These are phyloP conservation scores for Phytophthora sp. DNA, from an alignment of 352 stramenopile genomes.

Conservation along the genomic window DNA sequence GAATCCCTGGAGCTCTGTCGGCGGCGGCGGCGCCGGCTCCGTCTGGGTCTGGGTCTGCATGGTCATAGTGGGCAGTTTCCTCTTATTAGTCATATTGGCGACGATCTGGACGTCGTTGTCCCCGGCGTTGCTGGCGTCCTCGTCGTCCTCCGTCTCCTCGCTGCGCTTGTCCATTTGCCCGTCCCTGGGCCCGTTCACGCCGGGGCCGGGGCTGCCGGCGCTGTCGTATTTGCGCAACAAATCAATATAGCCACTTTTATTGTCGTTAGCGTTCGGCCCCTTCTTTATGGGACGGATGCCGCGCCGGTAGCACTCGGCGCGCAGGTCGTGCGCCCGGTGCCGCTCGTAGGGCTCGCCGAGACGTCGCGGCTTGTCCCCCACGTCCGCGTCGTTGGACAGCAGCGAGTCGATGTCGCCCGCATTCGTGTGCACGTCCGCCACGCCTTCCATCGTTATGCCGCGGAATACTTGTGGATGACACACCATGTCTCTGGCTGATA, in stretches of 20 bases:
- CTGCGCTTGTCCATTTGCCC: slow-evolving; percentile 29
- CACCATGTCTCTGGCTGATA: too few species aligned
- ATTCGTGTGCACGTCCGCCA: slow-evolving; percentile 53
- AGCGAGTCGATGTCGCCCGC: slow-evolving; percentile 75
- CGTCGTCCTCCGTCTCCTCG: slow-evolving; percentile 30
- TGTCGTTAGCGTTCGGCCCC: slow-evolving; percentile 84
- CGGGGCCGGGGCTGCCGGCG: slow-evolving; percentile 1
- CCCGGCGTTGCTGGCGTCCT: slow-evolving; percentile 12
- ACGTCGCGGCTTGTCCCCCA: slow-evolving; percentile 40
- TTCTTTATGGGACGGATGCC: slow-evolving; percentile 83
- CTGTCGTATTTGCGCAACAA: slow-evolving; percentile 71
- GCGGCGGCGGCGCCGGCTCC: slow-evolving; percentile 4
- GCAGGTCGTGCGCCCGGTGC: slow-evolving; percentile 74
- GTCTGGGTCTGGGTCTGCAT: slow-evolving; percentile 31
- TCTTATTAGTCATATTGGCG: slow-evolving; percentile 51
- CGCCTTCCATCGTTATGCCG: too few species aligned
- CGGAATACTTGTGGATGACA: too few species aligned
- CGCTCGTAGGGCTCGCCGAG: slow-evolving; percentile 77
- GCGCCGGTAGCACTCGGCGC: slow-evolving; percentile 81
- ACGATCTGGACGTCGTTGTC: slow-evolving; percentile 26
- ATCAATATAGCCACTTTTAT: slow-evolving; percentile 82
- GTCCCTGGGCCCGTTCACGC: slow-evolving; percentile 15
- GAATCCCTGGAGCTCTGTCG: slow-evolving; percentile 60
- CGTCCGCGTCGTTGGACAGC: slow-evolving; percentile 46
- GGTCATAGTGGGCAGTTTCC: slow-evolving; percentile 44